These are phyloP conservation scores for Aspergillus sp. DNA, from an alignment of 2,329 filamentous ascomycete genomes.

Conservation along the genomic window DNA sequence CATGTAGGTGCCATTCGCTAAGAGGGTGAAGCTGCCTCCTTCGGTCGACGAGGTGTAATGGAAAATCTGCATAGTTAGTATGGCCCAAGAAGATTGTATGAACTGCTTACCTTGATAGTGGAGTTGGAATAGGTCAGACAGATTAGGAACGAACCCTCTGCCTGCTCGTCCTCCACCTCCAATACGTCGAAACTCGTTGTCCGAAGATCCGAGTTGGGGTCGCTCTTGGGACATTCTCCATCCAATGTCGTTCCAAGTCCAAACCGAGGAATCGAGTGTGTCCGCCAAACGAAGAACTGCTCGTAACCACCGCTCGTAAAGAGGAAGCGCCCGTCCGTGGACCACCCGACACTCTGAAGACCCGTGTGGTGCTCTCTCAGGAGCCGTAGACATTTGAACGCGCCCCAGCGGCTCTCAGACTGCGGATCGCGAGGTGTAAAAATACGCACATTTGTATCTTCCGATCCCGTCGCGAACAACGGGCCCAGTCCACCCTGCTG, in stretches of 20 bases:
- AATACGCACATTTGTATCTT: constrained; percentile 75
- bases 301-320: constrained; percentile 87
- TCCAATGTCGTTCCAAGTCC: constrained; percentile 57
- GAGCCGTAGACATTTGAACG: constrained; percentile 59
- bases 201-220: constrained; percentile 66
- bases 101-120: constrained; percentile 57
- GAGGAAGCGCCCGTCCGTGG: constrained; percentile 64
- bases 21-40: constrained; percentile 37
- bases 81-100: neutral
- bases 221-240: constrained; percentile 49
- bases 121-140: constrained; percentile 84
- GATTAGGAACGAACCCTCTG: constrained; percentile 55
- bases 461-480: constrained; percentile 67
- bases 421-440: constrained; percentile 41
- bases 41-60: constrained; percentile 34
- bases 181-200: constrained; percentile 76
- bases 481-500: constrained; percentile 17
- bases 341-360: constrained; percentile 79
- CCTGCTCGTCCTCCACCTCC: constrained; percentile 27
- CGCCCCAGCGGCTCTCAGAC: constrained; percentile 22
- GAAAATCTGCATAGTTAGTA: constrained; percentile 46
- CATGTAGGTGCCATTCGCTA: constrained; percentile 63
- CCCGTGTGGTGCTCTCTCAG: constrained; percentile 80
- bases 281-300: constrained; percentile 83
- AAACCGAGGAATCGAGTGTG: constrained; percentile 57